A percentile compares a stretch with the other conserved stretches of the same genome.
These are phyloP conservation scores for Austroboletus niveus DNA, from an alignment of 1,284 basidiomycete genomes.

Conservation along the genomic window DNA sequence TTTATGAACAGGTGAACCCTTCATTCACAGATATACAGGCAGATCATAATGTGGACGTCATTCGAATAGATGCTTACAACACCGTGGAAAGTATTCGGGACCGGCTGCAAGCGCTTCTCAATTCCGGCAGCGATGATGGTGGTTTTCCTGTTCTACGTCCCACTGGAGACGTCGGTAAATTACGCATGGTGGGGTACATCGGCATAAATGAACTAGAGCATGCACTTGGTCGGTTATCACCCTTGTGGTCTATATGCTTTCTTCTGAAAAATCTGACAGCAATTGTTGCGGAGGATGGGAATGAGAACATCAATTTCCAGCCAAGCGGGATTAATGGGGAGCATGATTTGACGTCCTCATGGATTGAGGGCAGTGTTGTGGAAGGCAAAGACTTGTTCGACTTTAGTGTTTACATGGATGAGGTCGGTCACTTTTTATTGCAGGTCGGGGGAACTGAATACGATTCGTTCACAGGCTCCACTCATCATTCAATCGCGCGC, in stretches of 20 bases:
- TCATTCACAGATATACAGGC: slow-evolving; percentile 41
- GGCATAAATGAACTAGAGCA: slow-evolving; percentile 93
- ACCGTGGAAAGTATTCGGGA: slow-evolving; percentile 70
- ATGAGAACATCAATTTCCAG: slow-evolving; percentile 66
- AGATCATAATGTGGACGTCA: slow-evolving; percentile 61
- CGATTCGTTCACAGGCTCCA: slow-evolving; percentile 60
- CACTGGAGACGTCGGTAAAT: slow-evolving; percentile 43
- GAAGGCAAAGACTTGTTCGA: slow-evolving; percentile 67
- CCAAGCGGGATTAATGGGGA: slow-evolving; percentile 42
- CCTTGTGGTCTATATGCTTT: not conserved
- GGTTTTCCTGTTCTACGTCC: slow-evolving; percentile 83
- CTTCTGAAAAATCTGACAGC: slow-evolving; percentile 40
- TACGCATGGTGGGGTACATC: slow-evolving; percentile 88
- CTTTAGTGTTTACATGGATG: slow-evolving; percentile 88
- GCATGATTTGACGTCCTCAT: slow-evolving; percentile 49
- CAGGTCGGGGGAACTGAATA: not conserved
- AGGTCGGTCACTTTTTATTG: slow-evolving; percentile 46
- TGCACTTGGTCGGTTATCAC: slow-evolving; percentile 68
- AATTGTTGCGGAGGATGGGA: slow-evolving; percentile 72
- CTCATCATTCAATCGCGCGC: slow-evolving; percentile 81
- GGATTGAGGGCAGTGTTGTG: slow-evolving; percentile 40
- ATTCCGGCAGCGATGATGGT: slow-evolving; percentile 70
- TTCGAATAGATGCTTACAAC: slow-evolving; percentile 65
- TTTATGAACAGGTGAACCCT: not conserved
- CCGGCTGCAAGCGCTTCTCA: slow-evolving; percentile 59